Percentiles rank a stretch among this genome's conserved stretches.
Evolutionary conservation across 202 grass and related monocot genomes (phyloP).

Genomic region (Dendrocalamus latiflorus): DNA sequence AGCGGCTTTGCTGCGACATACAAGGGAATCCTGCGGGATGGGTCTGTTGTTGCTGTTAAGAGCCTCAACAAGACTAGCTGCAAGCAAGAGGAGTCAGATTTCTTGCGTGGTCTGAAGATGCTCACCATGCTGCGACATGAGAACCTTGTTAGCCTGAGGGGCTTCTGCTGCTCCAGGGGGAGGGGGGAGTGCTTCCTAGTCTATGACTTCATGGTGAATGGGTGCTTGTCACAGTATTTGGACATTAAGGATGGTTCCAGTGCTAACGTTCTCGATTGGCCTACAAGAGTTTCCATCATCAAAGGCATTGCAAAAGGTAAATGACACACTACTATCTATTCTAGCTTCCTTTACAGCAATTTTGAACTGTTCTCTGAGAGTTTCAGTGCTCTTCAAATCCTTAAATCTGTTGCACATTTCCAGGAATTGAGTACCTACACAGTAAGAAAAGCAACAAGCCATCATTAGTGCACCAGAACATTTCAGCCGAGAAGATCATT

Average conservation of each 20-base stretch:
- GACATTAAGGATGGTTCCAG: slow-evolving; percentile 42
- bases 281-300: slow-evolving; percentile 76
- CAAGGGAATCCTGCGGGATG: slow-evolving; percentile 82
- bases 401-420: neutral
- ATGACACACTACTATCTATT: neutral
- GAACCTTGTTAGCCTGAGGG: too few relatives aligned
- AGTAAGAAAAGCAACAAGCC: slow-evolving; percentile 59
- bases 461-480: slow-evolving; percentile 82
- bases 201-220: slow-evolving; percentile 67
- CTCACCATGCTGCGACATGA: too few relatives aligned
- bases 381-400: neutral
- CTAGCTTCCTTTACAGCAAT: neutral
- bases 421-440: slow-evolving; percentile 91
- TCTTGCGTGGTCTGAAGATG: too few relatives aligned
- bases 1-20: slow-evolving; percentile 73
- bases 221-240: slow-evolving; percentile 60
- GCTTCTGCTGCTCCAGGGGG: too few relatives aligned
- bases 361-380: neutral
- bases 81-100: too few relatives aligned
- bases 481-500: slow-evolving; percentile 85
- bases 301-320: slow-evolving; percentile 91
- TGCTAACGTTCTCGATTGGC: slow-evolving; percentile 70
- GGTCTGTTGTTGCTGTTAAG: slow-evolving; percentile 67
- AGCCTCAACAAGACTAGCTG: slow-evolving; percentile 93
- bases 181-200: too few relatives aligned